Evolutionary conservation across 192 early-diverging fungal species (phyloP).

Genomic region (Coemansia sp.): DNA sequence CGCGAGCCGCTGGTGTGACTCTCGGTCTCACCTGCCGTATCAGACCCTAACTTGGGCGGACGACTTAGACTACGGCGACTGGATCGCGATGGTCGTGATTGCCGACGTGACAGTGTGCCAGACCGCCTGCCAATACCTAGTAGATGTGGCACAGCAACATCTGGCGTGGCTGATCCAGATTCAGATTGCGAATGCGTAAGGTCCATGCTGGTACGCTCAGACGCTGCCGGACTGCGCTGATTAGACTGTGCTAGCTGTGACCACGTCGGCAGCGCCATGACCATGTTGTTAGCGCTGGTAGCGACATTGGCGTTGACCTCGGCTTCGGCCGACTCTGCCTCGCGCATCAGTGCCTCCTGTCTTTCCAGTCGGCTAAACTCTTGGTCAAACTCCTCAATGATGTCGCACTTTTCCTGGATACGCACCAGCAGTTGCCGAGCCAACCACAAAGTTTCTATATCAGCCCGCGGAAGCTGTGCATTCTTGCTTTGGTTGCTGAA

Average conservation of each 20-base stretch:
- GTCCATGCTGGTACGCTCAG: constrained; percentile 51
- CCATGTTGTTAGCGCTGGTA: neutral
- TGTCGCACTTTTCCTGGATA: constrained; percentile 42
- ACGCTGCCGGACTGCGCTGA: constrained; percentile 37
- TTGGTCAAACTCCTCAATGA: constrained; percentile 52
- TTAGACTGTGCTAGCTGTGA: constrained; percentile 44
- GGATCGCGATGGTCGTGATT: constrained; percentile 50
- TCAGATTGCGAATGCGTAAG: constrained; percentile 40
- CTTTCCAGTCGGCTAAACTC: constrained; percentile 51
- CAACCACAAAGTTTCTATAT: constrained; percentile 56
- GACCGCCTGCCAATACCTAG: constrained; percentile 22
- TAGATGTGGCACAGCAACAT: constrained; percentile 13
- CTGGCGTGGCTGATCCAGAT: constrained; percentile 45
- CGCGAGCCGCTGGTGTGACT: constrained; percentile 43
- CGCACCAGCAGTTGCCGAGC: constrained; percentile 48
- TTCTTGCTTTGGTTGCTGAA: neutral
- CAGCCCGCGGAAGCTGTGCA: constrained; percentile 32
- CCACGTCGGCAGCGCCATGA: constrained; percentile 45
- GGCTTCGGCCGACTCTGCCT: constrained; percentile 34
- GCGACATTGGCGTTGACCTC: neutral
- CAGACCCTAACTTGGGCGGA: constrained; percentile 18
- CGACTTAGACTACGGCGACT: constrained; percentile 53
- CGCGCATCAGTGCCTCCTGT: constrained; percentile 44
- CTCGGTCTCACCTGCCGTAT: constrained; percentile 29
- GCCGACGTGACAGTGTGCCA: constrained; percentile 31